Conservation (phyloP, 441 rosid genomes). For the Erodium trifolium region DNA sequence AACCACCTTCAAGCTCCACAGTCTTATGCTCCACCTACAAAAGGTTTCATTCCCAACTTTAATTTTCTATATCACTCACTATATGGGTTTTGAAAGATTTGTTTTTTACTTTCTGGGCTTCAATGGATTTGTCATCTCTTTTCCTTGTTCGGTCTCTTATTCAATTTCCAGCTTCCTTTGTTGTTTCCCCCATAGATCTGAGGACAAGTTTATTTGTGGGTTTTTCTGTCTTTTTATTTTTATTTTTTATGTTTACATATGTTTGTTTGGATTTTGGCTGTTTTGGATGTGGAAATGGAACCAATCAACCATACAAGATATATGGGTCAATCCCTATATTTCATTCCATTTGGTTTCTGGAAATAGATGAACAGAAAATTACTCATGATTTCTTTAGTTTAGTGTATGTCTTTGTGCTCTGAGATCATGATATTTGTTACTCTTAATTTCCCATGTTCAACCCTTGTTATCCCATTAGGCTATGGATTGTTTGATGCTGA, state of each 20-base stretch:
- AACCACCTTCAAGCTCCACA: slow-evolving; percentile 42
- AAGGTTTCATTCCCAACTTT: slow-evolving; percentile 43
- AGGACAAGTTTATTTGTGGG: background rate
- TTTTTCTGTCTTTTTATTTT: background rate
- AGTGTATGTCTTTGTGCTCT: background rate
- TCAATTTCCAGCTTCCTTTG: too few relatives aligned
- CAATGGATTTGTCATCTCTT: background rate
- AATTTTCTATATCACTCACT: slow-evolving; percentile 14
- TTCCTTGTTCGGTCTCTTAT: too few relatives aligned
- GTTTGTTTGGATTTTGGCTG: background rate
- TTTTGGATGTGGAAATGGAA: too few relatives aligned
- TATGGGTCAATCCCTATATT: too few relatives aligned
- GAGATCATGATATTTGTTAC: slow-evolving; percentile 4
- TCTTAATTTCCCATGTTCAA: background rate
- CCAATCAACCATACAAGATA: background rate
- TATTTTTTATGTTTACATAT: background rate
- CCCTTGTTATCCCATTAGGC: background rate
- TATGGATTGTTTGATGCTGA: background rate
- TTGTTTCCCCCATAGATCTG: background rate
- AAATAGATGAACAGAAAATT: too few relatives aligned
- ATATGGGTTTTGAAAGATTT: background rate
- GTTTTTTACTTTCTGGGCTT: slow-evolving; percentile 7
- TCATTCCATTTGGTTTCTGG: too few relatives aligned
- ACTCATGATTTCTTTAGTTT: background rate
- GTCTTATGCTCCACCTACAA: slow-evolving; percentile 49